Percentiles rank a stretch among this genome's conserved stretches.
phyloP scores from a whole-genome alignment of 2,329 filamentous ascomycete genomes.

The Fusarium agapanthi region DNA sequence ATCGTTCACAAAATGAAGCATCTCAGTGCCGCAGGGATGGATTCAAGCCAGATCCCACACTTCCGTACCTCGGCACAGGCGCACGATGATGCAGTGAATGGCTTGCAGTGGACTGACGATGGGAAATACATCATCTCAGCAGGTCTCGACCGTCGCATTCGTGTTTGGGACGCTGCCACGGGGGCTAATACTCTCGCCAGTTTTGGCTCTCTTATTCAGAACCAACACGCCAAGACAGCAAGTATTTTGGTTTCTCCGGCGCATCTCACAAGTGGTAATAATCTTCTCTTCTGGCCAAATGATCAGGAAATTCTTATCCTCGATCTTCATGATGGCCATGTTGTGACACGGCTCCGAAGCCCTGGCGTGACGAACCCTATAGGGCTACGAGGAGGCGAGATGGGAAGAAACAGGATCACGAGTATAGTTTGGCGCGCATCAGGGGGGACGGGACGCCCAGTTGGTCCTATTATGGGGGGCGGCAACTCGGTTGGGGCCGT shows the following conservation, averaged over 20 bases:
- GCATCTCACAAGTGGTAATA: slow-evolving; percentile 63
- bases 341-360: slow-evolving; percentile 76
- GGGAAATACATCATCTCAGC: slow-evolving; percentile 80
- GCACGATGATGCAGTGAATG: slow-evolving; percentile 85
- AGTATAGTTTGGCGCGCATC: slow-evolving; percentile 76
- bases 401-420: slow-evolving; percentile 74
- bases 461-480: slow-evolving; percentile 69
- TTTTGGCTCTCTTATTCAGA: slow-evolving; percentile 85
- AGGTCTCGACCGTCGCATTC: slow-evolving; percentile 83
- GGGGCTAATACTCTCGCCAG: slow-evolving; percentile 88
- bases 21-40: slow-evolving; percentile 44
- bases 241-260: slow-evolving; percentile 71
- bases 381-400: slow-evolving; percentile 56
- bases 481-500: slow-evolving; percentile 63
- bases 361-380: slow-evolving; percentile 63
- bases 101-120: slow-evolving; percentile 83
- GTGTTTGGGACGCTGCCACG: slow-evolving; percentile 84
- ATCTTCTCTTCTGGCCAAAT: slow-evolving; percentile 84
- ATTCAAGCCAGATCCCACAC: slow-evolving; percentile 44
- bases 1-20: slow-evolving; percentile 57
- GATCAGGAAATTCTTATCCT: slow-evolving; percentile 81
- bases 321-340: slow-evolving; percentile 78
- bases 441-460: slow-evolving; percentile 66
- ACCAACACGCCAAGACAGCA: slow-evolving; percentile 69
- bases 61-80: slow-evolving; percentile 68